Conservation (phyloP, 1,284 basidiomycete species). For the Meira miltonrushii region DNA sequence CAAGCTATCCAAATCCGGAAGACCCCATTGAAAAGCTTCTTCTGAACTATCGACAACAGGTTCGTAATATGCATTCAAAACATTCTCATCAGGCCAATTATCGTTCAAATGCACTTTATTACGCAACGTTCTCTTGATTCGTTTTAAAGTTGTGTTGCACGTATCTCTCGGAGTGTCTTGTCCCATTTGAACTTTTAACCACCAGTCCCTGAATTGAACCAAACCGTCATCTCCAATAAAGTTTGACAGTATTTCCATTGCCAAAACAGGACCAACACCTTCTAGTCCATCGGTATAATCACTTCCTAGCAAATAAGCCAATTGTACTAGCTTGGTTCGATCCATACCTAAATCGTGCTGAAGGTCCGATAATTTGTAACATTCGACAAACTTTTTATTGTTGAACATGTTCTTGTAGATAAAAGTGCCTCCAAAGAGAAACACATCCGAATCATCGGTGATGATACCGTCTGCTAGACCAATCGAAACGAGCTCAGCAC, state of each 20-base stretch:
- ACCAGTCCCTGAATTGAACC: conserved; percentile 86
- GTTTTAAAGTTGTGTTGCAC: conserved; percentile 33
- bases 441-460: conserved; percentile 98
- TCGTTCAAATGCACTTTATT: conserved; percentile 67
- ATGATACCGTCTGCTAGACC: conserved; percentile 93
- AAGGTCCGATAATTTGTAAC: conserved; percentile 80
- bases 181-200: conserved; percentile 86
- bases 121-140: conserved; percentile 46
- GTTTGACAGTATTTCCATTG: conserved; percentile 66
- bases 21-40: conserved; percentile 93
- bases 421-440: conserved; percentile 86
- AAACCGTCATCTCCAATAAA: conserved; percentile 63
- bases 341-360: conserved; percentile 81
- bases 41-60: conserved; percentile 84
- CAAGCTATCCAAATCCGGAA: conserved; percentile 75
- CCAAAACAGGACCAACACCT: conserved; percentile 90
- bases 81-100: conserved; percentile 83
- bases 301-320: conserved; percentile 90
- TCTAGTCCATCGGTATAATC: conserved; percentile 96
- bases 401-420: conserved; percentile 99
- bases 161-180: conserved; percentile 70
- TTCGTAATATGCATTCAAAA: conserved; percentile 80
- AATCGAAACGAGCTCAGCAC: conserved; percentile 79
- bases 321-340: conserved; percentile 74
- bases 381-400: conserved; percentile 95